Percentiles rank a stretch among this genome's conserved stretches.
These are phyloP conservation scores for Fraxinus floribunda DNA, from an alignment of 305 asterid species.

Conservation along the genomic window DNA sequence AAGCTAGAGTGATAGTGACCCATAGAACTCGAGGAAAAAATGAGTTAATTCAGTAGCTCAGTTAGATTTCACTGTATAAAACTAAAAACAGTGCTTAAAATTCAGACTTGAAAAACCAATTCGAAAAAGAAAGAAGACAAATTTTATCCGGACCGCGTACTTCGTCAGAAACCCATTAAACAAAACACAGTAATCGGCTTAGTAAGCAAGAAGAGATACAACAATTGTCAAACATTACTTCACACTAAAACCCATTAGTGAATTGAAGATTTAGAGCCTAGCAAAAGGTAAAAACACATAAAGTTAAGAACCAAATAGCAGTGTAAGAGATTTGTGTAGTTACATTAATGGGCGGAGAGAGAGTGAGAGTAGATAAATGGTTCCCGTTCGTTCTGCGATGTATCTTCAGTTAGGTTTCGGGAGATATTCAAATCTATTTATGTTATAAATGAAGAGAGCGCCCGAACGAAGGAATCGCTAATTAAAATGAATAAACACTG, in stretches of 20 bases:
- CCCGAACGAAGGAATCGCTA: neutral
- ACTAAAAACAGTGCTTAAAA: neutral
- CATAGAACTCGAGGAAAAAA: neutral
- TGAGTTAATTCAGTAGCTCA: neutral
- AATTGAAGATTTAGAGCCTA: neutral
- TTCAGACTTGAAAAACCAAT: neutral
- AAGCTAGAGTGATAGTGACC: neutral
- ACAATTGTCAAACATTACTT: neutral
- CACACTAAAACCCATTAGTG: neutral
- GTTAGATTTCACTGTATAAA: neutral
- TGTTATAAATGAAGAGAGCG: neutral
- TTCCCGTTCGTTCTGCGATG: neutral
- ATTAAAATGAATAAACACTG: too few species aligned
- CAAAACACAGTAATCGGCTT: neutral
- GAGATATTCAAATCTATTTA: neutral
- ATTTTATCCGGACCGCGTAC: neutral
- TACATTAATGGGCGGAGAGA: neutral
- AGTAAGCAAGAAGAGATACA: neutral
- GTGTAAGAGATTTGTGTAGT: neutral
- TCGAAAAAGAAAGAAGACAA: neutral
- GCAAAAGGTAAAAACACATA: neutral
- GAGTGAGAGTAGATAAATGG: neutral
- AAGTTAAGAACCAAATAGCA: neutral
- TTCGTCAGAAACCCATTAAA: neutral
- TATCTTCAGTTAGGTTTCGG: neutral